Conservation (phyloP, 371 early-diverging fungal genomes). For the Saksenaea oblongispora region DNA sequence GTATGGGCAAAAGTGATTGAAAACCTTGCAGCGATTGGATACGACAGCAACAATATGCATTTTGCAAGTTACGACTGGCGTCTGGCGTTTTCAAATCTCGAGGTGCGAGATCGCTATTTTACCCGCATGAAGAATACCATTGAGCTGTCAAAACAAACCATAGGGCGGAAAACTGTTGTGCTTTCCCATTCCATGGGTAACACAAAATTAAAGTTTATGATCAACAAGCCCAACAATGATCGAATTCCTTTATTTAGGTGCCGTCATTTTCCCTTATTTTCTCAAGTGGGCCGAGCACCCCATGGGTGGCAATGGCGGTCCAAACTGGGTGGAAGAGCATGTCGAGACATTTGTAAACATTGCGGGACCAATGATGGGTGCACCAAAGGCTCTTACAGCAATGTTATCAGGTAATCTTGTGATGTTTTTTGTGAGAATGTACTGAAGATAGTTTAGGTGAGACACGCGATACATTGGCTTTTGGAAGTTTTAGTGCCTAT, state of each 20-base stretch:
- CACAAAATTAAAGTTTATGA: background rate
- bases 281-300: constrained; percentile 88
- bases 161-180: constrained; percentile 67
- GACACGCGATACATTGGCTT: constrained; percentile 84
- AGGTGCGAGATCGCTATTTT: constrained; percentile 86
- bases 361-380: constrained; percentile 89
- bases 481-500: constrained; percentile 78
- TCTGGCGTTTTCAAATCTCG: constrained; percentile 77
- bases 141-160: constrained; percentile 55
- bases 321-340: constrained; percentile 80
- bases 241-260: constrained; percentile 55
- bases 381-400: constrained; percentile 81
- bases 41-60: constrained; percentile 86
- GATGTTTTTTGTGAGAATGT: too few relatives aligned
- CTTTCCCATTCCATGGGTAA: constrained; percentile 71
- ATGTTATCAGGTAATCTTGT: constrained; percentile 73
- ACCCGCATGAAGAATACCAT: constrained; percentile 76
- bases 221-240: background rate
- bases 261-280: constrained; percentile 80
- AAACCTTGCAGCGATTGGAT: constrained; percentile 87
- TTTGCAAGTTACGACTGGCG: constrained; percentile 96
- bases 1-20: constrained; percentile 89
- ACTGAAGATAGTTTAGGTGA: constrained; percentile 74
- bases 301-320: constrained; percentile 74
- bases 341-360: constrained; percentile 85